Conservation (phyloP, 2,329 filamentous ascomycete species). For the Amesomyces nigricolor region DNA sequence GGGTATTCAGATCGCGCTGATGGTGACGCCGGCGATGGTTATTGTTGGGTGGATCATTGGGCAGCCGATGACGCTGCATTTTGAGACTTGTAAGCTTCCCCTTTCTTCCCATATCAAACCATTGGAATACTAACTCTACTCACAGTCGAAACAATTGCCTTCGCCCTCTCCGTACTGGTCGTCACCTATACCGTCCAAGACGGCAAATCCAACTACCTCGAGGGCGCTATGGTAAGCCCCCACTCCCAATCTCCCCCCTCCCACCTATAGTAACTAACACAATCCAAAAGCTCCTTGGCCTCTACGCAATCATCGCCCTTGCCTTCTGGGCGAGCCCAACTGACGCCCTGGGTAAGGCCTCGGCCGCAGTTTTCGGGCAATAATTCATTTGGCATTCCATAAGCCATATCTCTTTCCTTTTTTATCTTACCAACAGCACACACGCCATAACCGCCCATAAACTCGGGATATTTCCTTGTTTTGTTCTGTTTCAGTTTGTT, state of each 20-base stretch:
- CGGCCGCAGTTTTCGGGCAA: background rate
- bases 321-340: conserved; percentile 50
- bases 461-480: background rate
- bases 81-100: conserved; percentile 55
- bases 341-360: conserved; percentile 11
- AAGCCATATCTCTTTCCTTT: background rate
- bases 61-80: conserved; percentile 69
- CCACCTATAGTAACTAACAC: background rate
- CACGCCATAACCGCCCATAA: background rate
- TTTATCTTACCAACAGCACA: background rate
- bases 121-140: conserved; percentile 1
- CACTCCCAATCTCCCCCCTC: background rate
- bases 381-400: background rate
- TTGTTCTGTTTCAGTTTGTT: background rate
- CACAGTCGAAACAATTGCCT: conserved; percentile 66
- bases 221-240: conserved; percentile 62
- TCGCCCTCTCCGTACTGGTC: conserved; percentile 69
- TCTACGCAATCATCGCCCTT: conserved; percentile 56
- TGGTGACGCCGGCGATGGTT: conserved; percentile 75
- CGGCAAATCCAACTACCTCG: conserved; percentile 78
- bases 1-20: conserved; percentile 75
- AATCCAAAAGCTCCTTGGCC: conserved; percentile 36
- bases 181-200: conserved; percentile 74
- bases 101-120: background rate
- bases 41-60: conserved; percentile 72